phyloP scores from a whole-genome alignment of 2,329 filamentous ascomycete species.

The Verticillium klebahnii region DNA sequence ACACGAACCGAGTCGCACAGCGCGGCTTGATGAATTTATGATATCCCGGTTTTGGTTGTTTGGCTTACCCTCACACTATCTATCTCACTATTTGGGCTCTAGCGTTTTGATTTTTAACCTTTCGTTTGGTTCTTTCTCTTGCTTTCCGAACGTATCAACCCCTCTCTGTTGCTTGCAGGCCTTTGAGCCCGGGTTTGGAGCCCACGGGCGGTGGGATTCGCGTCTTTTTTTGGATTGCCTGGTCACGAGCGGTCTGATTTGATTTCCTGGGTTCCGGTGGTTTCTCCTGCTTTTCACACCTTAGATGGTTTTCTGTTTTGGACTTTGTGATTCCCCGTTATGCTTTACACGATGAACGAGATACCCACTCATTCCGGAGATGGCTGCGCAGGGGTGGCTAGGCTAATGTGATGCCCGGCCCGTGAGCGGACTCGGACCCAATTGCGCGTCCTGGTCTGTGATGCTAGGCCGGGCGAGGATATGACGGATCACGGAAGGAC shows the following conservation, averaged over 20 bases:
- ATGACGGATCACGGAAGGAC: not conserved
- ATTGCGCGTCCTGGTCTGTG: not conserved
- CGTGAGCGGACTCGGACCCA: not conserved
- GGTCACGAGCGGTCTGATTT: not conserved
- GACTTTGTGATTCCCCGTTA: not conserved
- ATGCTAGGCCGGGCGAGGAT: not conserved
- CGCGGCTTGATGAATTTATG: not conserved
- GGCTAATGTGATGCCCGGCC: not conserved
- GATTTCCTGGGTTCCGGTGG: not conserved
- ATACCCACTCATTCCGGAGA: conserved; percentile 3
- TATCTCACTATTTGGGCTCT: not conserved
- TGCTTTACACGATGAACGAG: conserved; percentile 1
- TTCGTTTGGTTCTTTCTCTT: not conserved
- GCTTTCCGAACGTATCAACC: not conserved
- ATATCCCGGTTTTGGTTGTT: not conserved
- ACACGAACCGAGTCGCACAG: not conserved
- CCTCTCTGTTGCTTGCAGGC: not conserved
- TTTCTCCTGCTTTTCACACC: not conserved
- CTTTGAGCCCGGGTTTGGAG: not conserved
- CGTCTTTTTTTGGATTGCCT: not conserved
- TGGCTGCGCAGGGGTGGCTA: not conserved
- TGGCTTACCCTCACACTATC: not conserved
- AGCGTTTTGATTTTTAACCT: not conserved
- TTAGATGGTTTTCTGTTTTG: not conserved
- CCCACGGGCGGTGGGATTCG: not conserved